Conservation (phyloP, 2,329 filamentous ascomycete genomes). For the Aaosphaeria pasadenensis region DNA sequence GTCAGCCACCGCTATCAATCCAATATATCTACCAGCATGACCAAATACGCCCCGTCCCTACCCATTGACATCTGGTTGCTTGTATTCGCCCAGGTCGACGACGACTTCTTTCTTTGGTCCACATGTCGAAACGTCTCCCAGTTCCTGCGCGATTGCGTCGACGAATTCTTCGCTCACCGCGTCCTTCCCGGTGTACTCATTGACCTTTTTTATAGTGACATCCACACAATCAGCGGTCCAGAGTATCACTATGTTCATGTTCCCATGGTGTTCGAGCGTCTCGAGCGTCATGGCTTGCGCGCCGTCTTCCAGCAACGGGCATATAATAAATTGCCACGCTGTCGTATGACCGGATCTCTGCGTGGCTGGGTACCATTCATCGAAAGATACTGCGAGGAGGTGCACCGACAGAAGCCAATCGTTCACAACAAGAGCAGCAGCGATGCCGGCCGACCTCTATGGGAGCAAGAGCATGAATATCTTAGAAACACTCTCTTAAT, state of each 20-base stretch:
- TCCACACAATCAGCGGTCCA: constrained; percentile 10
- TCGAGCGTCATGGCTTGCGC: constrained; percentile 6
- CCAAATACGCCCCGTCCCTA: neutral
- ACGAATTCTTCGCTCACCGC: constrained; percentile 13
- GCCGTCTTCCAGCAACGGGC: constrained; percentile 9
- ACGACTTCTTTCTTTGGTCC: constrained; percentile 14
- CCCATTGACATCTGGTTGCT: constrained; percentile 17
- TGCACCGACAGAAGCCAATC: constrained; percentile 4
- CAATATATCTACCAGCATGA: neutral
- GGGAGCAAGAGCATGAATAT: constrained; percentile 9
- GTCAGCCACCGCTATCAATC: neutral
- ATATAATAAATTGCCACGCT: constrained; percentile 2
- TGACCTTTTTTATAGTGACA: constrained; percentile 15
- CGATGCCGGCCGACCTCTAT: constrained; percentile 5
- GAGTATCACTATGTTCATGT: constrained; percentile 9
- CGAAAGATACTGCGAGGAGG: constrained; percentile 13
- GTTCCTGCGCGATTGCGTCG: constrained; percentile 11
- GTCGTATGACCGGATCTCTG: constrained; percentile 6
- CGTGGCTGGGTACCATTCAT: constrained; percentile 19
- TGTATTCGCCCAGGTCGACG: constrained; percentile 11
- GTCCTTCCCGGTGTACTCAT: constrained; percentile 10
- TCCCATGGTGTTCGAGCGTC: constrained; percentile 14
- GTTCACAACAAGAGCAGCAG: constrained; percentile 7
- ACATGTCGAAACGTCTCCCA: constrained; percentile 14
- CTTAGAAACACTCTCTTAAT: constrained; percentile 7